phyloP scores from a whole-genome alignment of 2,329 filamentous ascomycete species.

The Malbranchea zuffiana region DNA sequence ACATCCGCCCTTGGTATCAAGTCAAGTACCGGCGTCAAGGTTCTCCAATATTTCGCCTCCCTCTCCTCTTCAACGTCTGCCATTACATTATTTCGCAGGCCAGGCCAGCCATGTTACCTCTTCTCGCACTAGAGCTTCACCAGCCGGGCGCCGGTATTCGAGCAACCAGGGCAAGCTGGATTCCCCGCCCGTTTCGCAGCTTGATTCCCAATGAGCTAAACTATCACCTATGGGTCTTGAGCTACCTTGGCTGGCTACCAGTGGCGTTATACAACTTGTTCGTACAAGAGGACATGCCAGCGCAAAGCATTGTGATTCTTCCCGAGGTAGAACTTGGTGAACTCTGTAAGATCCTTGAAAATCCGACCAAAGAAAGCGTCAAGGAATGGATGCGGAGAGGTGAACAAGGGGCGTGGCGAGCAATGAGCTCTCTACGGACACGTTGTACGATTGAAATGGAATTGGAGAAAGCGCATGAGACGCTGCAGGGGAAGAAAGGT shows the following conservation, averaged over 20 bases:
- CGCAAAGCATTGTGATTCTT: constrained; percentile 67
- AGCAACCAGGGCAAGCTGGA: constrained; percentile 48
- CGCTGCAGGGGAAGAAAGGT: constrained; percentile 41
- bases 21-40: constrained; percentile 56
- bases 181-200: constrained; percentile 48
- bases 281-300: constrained; percentile 71
- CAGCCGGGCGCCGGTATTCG: constrained; percentile 45
- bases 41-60: constrained; percentile 58
- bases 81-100: constrained; percentile 94
- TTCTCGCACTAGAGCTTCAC: constrained; percentile 70
- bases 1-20: constrained; percentile 59
- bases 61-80: constrained; percentile 82
- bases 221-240: constrained; percentile 70
- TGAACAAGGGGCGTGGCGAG: constrained; percentile 84
- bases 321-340: constrained; percentile 64
- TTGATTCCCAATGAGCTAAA: constrained; percentile 66
- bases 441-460: constrained; percentile 79
- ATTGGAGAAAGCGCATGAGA: constrained; percentile 73
- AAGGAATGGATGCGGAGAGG: constrained; percentile 79
- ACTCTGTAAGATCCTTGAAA: constrained; percentile 66
- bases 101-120: constrained; percentile 77
- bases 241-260: constrained; percentile 64
- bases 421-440: constrained; percentile 68
- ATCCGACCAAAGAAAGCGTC: constrained; percentile 59
- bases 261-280: constrained; percentile 60